Percentiles rank a stretch among this genome's conserved stretches.
phyloP scores from a whole-genome alignment of 441 rosid species.

The Viola pubescens region DNA sequence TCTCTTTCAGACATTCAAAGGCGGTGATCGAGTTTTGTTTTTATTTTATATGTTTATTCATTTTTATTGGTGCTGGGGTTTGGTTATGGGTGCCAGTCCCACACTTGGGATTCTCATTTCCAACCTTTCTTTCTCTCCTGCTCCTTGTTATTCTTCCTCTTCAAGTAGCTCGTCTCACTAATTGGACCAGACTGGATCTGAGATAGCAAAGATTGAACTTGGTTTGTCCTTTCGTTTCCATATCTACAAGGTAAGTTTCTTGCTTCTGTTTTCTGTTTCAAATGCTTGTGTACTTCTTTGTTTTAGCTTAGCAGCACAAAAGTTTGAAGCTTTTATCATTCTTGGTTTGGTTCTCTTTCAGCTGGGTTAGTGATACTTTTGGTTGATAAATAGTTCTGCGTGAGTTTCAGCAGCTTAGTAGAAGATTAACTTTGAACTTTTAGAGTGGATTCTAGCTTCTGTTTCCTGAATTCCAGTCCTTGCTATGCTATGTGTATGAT shows the following conservation, averaged over 20 bases:
- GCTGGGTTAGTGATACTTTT: background rate
- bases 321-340: no score
- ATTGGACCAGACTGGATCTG: constrained; percentile 13
- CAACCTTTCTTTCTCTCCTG: constrained; percentile 2
- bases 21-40: constrained; percentile 27
- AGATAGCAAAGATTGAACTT: constrained; percentile 11
- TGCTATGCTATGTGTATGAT: no score
- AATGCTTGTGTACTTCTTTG: background rate
- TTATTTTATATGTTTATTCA: constrained; percentile 2
- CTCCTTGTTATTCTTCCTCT: background rate
- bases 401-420: no score
- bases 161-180: constrained; percentile 5
- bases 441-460: no score
- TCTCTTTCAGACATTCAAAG: constrained; percentile 15
- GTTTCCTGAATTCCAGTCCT: no score
- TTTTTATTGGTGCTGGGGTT: constrained; percentile 5
- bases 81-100: constrained; percentile 6
- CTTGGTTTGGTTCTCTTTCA: background rate
- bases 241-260: constrained; percentile 19
- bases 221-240: background rate
- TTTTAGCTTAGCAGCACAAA: no score
- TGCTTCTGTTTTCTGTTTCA: constrained; percentile 1
- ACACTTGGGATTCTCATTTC: constrained; percentile 23
- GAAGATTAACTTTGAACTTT: no score
- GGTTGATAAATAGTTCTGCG: no score